These are phyloP conservation scores for Sordariomycetes sp. DNA, from an alignment of 2,329 filamentous ascomycete genomes.

Conservation along the genomic window DNA sequence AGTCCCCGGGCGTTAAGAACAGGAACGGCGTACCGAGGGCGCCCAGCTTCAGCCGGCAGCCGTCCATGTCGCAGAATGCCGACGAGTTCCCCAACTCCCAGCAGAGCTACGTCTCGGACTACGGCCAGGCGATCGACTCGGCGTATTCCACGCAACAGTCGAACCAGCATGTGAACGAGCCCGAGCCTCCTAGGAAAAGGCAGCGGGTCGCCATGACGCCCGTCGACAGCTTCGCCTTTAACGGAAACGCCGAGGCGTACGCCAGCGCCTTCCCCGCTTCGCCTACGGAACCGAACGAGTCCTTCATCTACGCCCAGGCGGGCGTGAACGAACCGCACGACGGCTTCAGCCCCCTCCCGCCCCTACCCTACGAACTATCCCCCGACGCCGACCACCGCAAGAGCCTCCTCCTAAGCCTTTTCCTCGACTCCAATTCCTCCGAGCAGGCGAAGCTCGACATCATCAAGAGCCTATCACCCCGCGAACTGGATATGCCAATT, in stretches of 20 bases:
- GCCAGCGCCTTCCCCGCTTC: conserved; percentile 50
- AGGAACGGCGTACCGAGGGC: conserved; percentile 52
- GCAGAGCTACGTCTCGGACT: conserved; percentile 71
- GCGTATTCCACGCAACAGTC: conserved; percentile 53
- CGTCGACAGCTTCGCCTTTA: conserved; percentile 42
- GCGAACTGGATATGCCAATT: conserved; percentile 85
- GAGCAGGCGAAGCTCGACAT: conserved; percentile 64
- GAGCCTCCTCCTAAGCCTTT: conserved; percentile 70
- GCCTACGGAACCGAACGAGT: conserved; percentile 71
- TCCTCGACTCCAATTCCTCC: conserved; percentile 61
- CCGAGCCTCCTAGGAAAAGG: conserved; percentile 74
- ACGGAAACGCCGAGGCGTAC: conserved; percentile 33
- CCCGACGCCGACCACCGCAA: conserved; percentile 70
- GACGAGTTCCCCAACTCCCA: conserved; percentile 70
- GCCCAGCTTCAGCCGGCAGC: conserved; percentile 59
- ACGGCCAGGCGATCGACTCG: conserved; percentile 61
- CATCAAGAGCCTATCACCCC: conserved; percentile 61
- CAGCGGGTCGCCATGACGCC: conserved; percentile 47
- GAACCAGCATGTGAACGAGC: conserved; percentile 8
- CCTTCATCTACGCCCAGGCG: conserved; percentile 56
- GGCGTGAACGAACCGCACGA: conserved; percentile 34
- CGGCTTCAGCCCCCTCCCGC: conserved; percentile 49
- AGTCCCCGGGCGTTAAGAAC: conserved; percentile 67
- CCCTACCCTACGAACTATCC: conserved; percentile 49
- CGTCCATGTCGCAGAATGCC: conserved; percentile 55